phyloP scores from a whole-genome alignment of 2,329 filamentous ascomycete genomes.

The Scolecobasidium constrictum region DNA sequence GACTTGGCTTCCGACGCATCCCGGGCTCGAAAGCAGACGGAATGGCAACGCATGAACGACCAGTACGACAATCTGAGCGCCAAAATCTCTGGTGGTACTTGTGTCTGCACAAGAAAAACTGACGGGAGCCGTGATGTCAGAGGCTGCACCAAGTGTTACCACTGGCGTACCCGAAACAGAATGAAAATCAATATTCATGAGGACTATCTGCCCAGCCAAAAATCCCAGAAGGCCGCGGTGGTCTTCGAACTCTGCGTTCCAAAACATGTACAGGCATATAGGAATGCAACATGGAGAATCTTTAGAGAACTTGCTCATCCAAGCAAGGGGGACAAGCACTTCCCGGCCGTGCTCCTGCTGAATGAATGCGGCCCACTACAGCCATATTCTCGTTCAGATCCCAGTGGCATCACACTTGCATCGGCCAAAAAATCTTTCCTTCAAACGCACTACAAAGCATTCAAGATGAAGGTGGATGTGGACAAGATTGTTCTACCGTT shows the following conservation, averaged over 20 bases:
- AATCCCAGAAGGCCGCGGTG: slow-evolving; percentile 28
- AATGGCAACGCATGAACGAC: slow-evolving; percentile 24
- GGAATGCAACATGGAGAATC: slow-evolving; percentile 42
- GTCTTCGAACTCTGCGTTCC: slow-evolving; percentile 44
- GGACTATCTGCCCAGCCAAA: slow-evolving; percentile 33
- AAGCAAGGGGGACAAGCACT: slow-evolving; percentile 9
- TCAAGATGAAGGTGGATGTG: slow-evolving; percentile 30
- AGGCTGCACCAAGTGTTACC: slow-evolving; percentile 35
- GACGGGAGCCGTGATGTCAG: slow-evolving; percentile 17
- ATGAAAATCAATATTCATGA: slow-evolving; percentile 40
- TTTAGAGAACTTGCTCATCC: slow-evolving; percentile 24
- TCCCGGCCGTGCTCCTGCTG: slow-evolving; percentile 2
- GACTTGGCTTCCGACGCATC: slow-evolving; percentile 18
- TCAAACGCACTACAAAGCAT: slow-evolving; percentile 35
- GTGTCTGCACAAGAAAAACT: slow-evolving; percentile 13
- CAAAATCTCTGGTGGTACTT: slow-evolving; percentile 22
- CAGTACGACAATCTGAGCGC: slow-evolving; percentile 27
- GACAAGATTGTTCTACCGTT: slow-evolving; percentile 35
- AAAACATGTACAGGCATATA: slow-evolving; percentile 34
- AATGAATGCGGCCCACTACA: neutral
- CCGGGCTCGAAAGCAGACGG: slow-evolving; percentile 25
- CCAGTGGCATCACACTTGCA: slow-evolving; percentile 25
- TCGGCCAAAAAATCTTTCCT: slow-evolving; percentile 37
- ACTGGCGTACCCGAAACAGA: slow-evolving; percentile 22
- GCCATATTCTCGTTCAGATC: neutral